phyloP scores from a whole-genome alignment of 208 protist genomes.

The Balamuthia mandrillaris region DNA sequence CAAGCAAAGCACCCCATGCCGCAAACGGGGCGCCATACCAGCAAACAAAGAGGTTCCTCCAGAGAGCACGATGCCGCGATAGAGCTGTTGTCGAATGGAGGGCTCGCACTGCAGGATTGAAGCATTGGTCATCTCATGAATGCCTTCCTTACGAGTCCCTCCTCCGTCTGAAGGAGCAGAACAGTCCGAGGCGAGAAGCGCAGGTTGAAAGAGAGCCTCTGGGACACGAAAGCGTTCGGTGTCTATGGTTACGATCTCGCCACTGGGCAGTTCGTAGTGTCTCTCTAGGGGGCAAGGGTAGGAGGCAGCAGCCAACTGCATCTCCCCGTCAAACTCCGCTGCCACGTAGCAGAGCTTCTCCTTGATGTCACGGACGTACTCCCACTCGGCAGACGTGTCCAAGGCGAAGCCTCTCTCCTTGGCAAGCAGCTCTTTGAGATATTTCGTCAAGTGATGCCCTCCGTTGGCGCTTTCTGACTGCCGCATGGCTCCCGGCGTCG shows the following conservation, averaged over 20 bases:
- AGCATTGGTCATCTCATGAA: conserved; percentile 61
- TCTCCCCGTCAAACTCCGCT: conserved; percentile 91
- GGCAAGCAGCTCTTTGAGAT: conserved; percentile 86
- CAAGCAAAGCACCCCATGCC: conserved; percentile 88
- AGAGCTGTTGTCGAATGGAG: conserved; percentile 77
- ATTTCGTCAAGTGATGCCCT: conserved; percentile 86
- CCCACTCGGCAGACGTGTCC: conserved; percentile 90
- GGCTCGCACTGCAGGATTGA: conserved; percentile 74
- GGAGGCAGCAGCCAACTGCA: conserved; percentile 71
- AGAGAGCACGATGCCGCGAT: conserved; percentile 85
- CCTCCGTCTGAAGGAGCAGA: too few relatives aligned
- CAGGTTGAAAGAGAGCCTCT: conserved; percentile 95
- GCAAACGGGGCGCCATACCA: conserved; percentile 84
- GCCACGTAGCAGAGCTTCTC: conserved; percentile 59
- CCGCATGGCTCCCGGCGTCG: too few relatives aligned
- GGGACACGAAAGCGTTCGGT: conserved; percentile 75
- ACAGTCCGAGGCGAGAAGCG: conserved; percentile 87
- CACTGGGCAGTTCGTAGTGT: conserved; percentile 83
- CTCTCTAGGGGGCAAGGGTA: conserved; percentile 68
- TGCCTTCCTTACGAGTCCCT: conserved; percentile 76
- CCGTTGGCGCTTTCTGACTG: too few relatives aligned
- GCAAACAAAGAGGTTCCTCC: conserved; percentile 81
- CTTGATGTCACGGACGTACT: conserved; percentile 91
- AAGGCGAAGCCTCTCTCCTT: conserved; percentile 90
- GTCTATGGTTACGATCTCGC: conserved; percentile 77